phyloP scores from a whole-genome alignment of 345 rosid species.

The Rhodamnia argentea region DNA sequence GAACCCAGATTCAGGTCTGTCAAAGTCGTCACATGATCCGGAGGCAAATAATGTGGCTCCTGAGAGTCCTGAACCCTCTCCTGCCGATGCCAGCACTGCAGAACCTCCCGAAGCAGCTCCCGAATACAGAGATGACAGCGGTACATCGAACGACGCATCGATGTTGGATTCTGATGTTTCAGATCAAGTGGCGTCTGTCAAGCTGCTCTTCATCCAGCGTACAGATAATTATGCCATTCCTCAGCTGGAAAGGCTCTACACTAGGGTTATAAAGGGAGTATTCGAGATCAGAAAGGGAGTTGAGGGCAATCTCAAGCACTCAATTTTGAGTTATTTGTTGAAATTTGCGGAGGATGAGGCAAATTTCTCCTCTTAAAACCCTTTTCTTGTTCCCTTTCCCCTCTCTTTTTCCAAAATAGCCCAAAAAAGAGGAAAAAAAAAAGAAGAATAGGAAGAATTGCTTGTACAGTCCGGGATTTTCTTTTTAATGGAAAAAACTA shows the following conservation, averaged over 20 bases:
- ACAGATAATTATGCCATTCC: slow-evolving; percentile 62
- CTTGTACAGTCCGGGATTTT: slow-evolving; percentile 64
- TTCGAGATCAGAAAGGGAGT: slow-evolving; percentile 35
- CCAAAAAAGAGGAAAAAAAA: not conserved
- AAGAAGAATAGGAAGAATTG: slow-evolving; percentile 8
- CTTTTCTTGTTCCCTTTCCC: slow-evolving; percentile 1
- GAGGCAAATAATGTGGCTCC: slow-evolving; percentile 22
- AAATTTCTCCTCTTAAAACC: slow-evolving; percentile 44
- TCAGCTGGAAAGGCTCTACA: slow-evolving; percentile 80
- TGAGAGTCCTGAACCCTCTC: slow-evolving; percentile 24
- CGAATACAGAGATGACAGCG: not conserved
- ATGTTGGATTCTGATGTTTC: slow-evolving; percentile 37
- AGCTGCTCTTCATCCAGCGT: slow-evolving; percentile 36
- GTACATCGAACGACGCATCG: slow-evolving; percentile 13
- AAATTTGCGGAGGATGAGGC: slow-evolving; percentile 57
- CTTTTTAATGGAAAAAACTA: not conserved
- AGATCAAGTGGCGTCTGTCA: slow-evolving; percentile 26
- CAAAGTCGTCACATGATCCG: slow-evolving; percentile 24
- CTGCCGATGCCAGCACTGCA: slow-evolving; percentile 3
- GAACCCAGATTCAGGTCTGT: slow-evolving; percentile 29
- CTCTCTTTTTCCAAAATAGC: not conserved
- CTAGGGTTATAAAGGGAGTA: slow-evolving; percentile 62
- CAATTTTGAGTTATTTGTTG: slow-evolving; percentile 80
- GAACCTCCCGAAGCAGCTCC: slow-evolving; percentile 19
- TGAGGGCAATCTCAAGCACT: slow-evolving; percentile 38